phyloP scores from a whole-genome alignment of 306 rosid species.

The Pterocarpus macrocarpus region DNA sequence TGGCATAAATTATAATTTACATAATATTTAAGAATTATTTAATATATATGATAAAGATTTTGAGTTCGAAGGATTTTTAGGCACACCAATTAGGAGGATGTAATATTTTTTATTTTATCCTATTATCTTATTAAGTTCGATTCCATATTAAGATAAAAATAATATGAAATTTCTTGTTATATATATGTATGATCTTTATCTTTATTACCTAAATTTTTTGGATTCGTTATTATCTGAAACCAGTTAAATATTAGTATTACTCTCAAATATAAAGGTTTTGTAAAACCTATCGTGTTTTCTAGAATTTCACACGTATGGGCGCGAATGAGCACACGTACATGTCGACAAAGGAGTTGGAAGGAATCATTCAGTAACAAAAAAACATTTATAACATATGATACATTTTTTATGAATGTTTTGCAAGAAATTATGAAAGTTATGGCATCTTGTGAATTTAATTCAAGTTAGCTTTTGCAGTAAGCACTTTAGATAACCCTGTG shows the following conservation, averaged over 20 bases:
- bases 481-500: conserved; percentile 12
- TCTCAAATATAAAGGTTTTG: background rate
- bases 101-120: no score
- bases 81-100: no score
- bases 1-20: no score
- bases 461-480: conserved; percentile 35
- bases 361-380: background rate
- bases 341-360: background rate
- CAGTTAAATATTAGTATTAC: background rate
- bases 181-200: no score
- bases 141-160: no score
- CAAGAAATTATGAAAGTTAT: conserved; percentile 31
- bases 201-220: no score
- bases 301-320: background rate
- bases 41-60: no score
- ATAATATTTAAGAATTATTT: no score
- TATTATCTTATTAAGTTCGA: no score
- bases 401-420: background rate
- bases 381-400: background rate
- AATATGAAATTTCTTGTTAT: no score
- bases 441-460: conserved; percentile 52
- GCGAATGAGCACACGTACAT: background rate
- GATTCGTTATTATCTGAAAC: background rate
- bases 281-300: conserved; percentile 1
- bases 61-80: no score